Conservation (phyloP, 2,329 filamentous ascomycete species). For the Tolypocladium nubicola region DNA sequence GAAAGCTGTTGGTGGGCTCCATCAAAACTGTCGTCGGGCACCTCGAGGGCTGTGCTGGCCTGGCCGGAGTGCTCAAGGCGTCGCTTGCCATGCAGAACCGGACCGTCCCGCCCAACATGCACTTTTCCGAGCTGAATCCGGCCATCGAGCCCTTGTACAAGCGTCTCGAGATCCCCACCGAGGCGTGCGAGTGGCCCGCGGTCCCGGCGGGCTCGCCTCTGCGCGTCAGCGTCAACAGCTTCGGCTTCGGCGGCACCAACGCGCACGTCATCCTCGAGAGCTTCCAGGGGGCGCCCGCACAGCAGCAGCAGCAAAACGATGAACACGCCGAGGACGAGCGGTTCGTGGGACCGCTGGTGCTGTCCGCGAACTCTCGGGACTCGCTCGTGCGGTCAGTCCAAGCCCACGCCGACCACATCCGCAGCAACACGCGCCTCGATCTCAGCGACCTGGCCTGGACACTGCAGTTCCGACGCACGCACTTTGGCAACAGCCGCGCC, state of each 20-base stretch:
- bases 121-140: conserved; percentile 17
- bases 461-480: neutral
- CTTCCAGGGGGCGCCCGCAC: neutral
- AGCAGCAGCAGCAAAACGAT: neutral
- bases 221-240: conserved; percentile 35
- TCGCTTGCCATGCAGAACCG: conserved; percentile 8
- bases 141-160: conserved; percentile 12
- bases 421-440: neutral
- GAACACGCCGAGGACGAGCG: neutral
- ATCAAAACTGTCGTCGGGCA: conserved; percentile 18
- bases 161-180: conserved; percentile 10
- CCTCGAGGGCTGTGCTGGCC: conserved; percentile 13
- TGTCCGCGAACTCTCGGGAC: neutral
- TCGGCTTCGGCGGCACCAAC: conserved; percentile 40
- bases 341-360: neutral
- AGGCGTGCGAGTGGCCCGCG: conserved; percentile 11
- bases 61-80: conserved; percentile 13
- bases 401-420: neutral
- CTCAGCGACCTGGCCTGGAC: neutral
- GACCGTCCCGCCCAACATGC: conserved; percentile 18
- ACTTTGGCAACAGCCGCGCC: neutral
- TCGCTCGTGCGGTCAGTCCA: conserved; percentile 1
- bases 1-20: conserved; percentile 11
- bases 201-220: conserved; percentile 9
- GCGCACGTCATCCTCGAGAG: conserved; percentile 28